Base-by-base conservation (phyloP, 2,329 filamentous ascomycete genomes). In the Orbilia quercus region DNA sequence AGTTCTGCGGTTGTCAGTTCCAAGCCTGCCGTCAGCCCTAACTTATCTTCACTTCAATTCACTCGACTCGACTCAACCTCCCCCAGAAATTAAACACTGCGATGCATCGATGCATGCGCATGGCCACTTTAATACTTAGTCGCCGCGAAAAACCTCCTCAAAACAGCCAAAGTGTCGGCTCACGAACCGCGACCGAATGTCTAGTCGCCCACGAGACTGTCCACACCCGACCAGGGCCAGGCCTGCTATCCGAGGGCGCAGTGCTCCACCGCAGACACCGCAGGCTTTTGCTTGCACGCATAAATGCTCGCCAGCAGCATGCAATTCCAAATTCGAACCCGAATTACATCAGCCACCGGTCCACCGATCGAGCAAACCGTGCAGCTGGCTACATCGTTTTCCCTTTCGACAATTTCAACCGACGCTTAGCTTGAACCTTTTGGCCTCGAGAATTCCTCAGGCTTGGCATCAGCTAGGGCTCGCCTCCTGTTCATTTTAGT, bases 281-380 rank as follows among this genome's bases (percentile, higher is more conserved):
- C 28, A 31, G 28, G 28, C 28, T 5, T 31, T 31, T n/a, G n/a
- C n/a, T n/a, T n/a, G n/a, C n/a, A 31, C 28, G 9, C 28, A 31
- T 16, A 48, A 45, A 60, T 70, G 18, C 36, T 57, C 57, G 42
- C 51, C 58, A 65, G 51, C 47, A 11, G 40, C 28, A 55, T 28
- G 44, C 53, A 73, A 73, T 73, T 73, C 69, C 69, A 73, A 73
- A 73, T 73, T 47, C 31, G 45, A 55, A 40, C 47, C 60, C 45
- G 59, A 59, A 73, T 66, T 66, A 66, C 60, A 73, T 73, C 69
- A 73, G 69, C 69, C 69, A 73, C 69, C 16, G 40, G 18, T 7
- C 44, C 18, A 31, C 48, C 47, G 36, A 58, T 62, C 48, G 42
- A 66, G 48, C 69, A 73, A 73, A 73, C 60, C 7, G 22, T 73